phyloP scores from a whole-genome alignment of 495 filamentous ascomycete genomes.

The Cercophora newfieldiana region DNA sequence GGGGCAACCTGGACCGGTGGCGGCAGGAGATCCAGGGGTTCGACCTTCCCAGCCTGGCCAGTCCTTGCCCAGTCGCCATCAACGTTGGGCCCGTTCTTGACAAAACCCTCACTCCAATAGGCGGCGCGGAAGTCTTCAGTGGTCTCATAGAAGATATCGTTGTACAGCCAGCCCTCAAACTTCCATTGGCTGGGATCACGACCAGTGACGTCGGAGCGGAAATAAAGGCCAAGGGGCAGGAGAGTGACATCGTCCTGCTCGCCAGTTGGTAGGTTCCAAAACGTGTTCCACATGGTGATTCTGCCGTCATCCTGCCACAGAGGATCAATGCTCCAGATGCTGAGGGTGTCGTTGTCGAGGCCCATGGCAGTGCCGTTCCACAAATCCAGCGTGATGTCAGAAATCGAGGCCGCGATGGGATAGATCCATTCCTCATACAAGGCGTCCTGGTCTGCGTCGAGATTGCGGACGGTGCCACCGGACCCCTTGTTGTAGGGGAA shows the following conservation, averaged over 20 bases:
- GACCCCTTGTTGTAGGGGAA: constrained; percentile 46
- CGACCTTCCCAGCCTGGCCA: constrained; percentile 34
- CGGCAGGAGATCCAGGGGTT: constrained; percentile 37
- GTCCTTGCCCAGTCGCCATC: constrained; percentile 49
- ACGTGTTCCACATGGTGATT: constrained; percentile 45
- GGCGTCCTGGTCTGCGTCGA: constrained; percentile 35
- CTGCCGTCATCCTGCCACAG: constrained; percentile 43
- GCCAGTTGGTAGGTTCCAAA: constrained; percentile 36
- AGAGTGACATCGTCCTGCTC: constrained; percentile 41
- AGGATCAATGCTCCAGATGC: constrained; percentile 43
- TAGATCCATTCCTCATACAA: constrained; percentile 32
- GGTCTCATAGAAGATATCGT: constrained; percentile 49
- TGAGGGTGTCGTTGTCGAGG: constrained; percentile 40
- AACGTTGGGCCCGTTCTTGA: constrained; percentile 40
- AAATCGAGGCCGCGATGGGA: constrained; percentile 30
- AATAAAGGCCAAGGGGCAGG: constrained; percentile 45
- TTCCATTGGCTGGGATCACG: constrained; percentile 48
- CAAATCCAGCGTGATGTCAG: constrained; percentile 32
- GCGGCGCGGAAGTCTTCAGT: constrained; percentile 48
- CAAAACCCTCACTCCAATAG: constrained; percentile 42
- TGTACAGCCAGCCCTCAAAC: constrained; percentile 51
- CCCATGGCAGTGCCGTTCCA: constrained; percentile 35
- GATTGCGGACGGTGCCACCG: constrained; percentile 40
- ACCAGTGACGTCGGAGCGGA: constrained; percentile 48
- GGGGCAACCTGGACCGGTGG: constrained; percentile 43